Base-by-base conservation (phyloP, 2,329 filamentous ascomycete species). In the Didymella arachidicola region DNA sequence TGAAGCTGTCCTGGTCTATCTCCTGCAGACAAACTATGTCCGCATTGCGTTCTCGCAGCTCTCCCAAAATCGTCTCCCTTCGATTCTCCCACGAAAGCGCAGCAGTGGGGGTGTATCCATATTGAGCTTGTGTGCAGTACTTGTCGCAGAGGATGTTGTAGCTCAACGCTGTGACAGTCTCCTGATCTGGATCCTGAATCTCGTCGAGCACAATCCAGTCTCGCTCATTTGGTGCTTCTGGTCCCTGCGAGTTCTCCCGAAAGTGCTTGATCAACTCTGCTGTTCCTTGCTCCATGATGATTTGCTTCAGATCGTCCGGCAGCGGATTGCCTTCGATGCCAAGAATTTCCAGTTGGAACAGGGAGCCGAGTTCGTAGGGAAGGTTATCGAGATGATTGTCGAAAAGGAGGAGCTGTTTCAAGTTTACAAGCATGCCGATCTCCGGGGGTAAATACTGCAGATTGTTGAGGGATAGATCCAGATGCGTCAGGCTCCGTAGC, bases 101-200 rank as follows among this genome's bases (percentile, higher is more conserved):
- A 54, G 85, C 86, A 16, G 89, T 89, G 2, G 95, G 91, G 0
- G 93, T 94, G 76, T 98, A 98, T 42, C 94, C 94, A 74, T 97
- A 98, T 62, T 91, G 87, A 53, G 88, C 84, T 53, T 87, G 84
- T 0, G 93, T 97, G 4, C 93, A 93, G 69, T 95, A 96, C 71
- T 93, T 92, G 78, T 97, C 93, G 78, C 94, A 97, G 11, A 99
- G 85, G 45, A 94, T 96, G 76, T 99, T 99, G 88, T 95, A 97
- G 22, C 92, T 96, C 61, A 98, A 83, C 8, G 96, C 89, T 57
- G 91, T 92, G 74, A 98, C 87, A 52, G 87, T 89, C 71, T 97
- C 76, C 53, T 81, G 75, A 43, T 78, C 69, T 34, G 77, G 62
- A 80, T 83, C 54, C 83, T 71, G 66, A 3, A 77, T 72, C 52